phyloP scores from a whole-genome alignment of 139 green algal genomes.

The Chlorella sp. region DNA sequence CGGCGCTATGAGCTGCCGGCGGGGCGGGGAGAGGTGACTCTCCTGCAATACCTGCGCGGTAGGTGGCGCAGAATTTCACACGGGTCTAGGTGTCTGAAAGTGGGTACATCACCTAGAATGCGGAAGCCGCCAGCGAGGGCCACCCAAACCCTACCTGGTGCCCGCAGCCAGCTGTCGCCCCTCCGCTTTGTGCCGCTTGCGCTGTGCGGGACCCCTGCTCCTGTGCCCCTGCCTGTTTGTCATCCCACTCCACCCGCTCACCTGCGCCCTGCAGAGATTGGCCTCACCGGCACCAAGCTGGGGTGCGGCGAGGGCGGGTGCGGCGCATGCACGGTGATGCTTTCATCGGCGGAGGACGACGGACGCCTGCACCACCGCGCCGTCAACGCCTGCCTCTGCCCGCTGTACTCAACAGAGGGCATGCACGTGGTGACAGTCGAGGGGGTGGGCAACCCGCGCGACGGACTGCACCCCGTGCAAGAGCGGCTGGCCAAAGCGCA shows the following conservation, averaged over 20 bases:
- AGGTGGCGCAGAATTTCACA: background rate
- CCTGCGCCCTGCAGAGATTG: slow-evolving; percentile 60
- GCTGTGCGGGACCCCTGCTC: background rate
- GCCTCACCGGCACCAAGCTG: slow-evolving; percentile 94
- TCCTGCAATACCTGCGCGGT: slow-evolving; percentile 91
- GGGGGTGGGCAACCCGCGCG: slow-evolving; percentile 83
- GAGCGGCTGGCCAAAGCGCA: slow-evolving; percentile 86
- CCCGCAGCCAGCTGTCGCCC: background rate
- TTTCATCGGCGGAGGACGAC: slow-evolving; percentile 72
- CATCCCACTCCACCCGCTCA: background rate
- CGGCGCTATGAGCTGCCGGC: slow-evolving; percentile 74
- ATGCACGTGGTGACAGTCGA: slow-evolving; percentile 89
- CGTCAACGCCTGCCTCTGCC: slow-evolving; percentile 95
- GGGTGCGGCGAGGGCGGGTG: slow-evolving; percentile 96
- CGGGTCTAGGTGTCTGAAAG: background rate
- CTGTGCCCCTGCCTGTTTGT: background rate
- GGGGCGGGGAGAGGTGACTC: slow-evolving; percentile 77
- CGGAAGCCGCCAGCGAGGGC: background rate
- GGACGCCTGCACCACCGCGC: slow-evolving; percentile 74
- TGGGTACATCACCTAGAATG: too few relatives aligned
- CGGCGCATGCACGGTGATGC: slow-evolving; percentile 96
- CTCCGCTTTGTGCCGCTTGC: background rate
- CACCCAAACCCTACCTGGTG: background rate
- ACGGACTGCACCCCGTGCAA: slow-evolving; percentile 94
- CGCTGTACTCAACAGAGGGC: slow-evolving; percentile 93